Conservation (phyloP, 345 rosid species). For the Camelina hispida region DNA sequence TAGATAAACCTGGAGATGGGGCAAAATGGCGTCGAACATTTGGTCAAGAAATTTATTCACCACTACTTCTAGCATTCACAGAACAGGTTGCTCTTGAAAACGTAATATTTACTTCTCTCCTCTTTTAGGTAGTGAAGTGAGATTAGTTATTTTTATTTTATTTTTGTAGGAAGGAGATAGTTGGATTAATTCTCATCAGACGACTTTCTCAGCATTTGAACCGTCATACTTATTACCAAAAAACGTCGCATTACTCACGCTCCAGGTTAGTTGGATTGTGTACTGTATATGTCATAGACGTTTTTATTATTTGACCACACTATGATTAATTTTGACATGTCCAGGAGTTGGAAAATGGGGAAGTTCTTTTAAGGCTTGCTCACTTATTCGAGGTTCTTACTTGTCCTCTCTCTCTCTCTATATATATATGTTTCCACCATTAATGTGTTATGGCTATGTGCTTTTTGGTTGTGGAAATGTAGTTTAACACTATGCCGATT, state of each 20-base stretch:
- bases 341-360: constrained; percentile 81
- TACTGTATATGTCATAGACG: not conserved
- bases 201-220: constrained; percentile 71
- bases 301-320: constrained; percentile 11
- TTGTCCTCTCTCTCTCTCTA: constrained; percentile 32
- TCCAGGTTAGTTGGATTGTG: constrained; percentile 61
- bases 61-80: constrained; percentile 83
- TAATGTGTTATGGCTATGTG: not conserved
- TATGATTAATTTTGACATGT: constrained; percentile 18
- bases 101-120: not conserved
- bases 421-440: constrained; percentile 14
- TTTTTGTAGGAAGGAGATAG: constrained; percentile 64
- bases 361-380: constrained; percentile 85
- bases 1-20: constrained; percentile 83
- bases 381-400: constrained; percentile 79
- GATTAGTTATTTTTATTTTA: not conserved
- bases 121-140: constrained; percentile 14
- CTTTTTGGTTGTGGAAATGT: constrained; percentile 16
- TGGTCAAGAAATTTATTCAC: constrained; percentile 92
- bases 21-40: constrained; percentile 89
- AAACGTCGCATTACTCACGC: constrained; percentile 79
- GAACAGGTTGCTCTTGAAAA: constrained; percentile 64
- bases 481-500: not conserved
- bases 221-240: constrained; percentile 74
- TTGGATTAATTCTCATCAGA: constrained; percentile 57